A percentile compares a stretch with the other conserved stretches of the same genome.
phyloP scores from a whole-genome alignment of 768 basidiomycete genomes.

The Trametes meyenii region DNA sequence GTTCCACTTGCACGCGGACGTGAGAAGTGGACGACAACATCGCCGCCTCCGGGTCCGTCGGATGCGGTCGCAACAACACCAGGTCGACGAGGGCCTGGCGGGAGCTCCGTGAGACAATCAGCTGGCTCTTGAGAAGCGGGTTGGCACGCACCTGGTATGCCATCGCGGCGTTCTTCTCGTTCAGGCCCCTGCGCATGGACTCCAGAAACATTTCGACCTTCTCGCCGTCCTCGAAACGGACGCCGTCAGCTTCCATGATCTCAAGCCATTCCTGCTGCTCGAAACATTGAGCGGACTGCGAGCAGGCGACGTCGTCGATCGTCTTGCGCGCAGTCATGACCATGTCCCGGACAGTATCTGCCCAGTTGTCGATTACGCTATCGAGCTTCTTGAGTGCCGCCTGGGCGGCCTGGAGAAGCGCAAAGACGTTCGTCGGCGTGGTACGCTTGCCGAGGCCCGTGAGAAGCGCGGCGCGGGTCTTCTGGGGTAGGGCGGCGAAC shows the following conservation, averaged over 20 bases:
- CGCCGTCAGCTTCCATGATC: slow-evolving; percentile 73
- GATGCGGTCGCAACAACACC: slow-evolving; percentile 70
- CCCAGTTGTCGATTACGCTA: slow-evolving; percentile 69
- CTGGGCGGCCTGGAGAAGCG: slow-evolving; percentile 68
- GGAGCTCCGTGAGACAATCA: not conserved
- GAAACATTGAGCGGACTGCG: slow-evolving; percentile 66
- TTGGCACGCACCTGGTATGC: slow-evolving; percentile 71
- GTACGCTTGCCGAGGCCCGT: slow-evolving; percentile 74
- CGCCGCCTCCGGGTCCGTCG: slow-evolving; percentile 57
- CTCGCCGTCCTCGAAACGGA: slow-evolving; percentile 77
- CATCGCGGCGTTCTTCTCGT: slow-evolving; percentile 60
- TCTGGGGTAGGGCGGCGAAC: slow-evolving; percentile 69
- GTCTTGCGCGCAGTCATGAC: slow-evolving; percentile 60
- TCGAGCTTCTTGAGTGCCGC: slow-evolving; percentile 58
- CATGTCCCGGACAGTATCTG: slow-evolving; percentile 68
- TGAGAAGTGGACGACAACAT: slow-evolving; percentile 72
- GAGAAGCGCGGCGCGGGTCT: slow-evolving; percentile 68
- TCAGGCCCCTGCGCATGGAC: slow-evolving; percentile 61
- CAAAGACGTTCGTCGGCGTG: slow-evolving; percentile 65
- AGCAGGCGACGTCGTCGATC: slow-evolving; percentile 64
- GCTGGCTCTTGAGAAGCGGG: not conserved
- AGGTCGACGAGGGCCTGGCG: slow-evolving; percentile 69
- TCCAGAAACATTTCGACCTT: slow-evolving; percentile 78
- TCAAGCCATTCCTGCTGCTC: slow-evolving; percentile 71
- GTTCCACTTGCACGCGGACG: slow-evolving; percentile 73